Evolutionary conservation across 2,329 filamentous ascomycete species (phyloP), one percentile per base, ranked within the genome.

Genomic region (Cytospora mali): DNA sequence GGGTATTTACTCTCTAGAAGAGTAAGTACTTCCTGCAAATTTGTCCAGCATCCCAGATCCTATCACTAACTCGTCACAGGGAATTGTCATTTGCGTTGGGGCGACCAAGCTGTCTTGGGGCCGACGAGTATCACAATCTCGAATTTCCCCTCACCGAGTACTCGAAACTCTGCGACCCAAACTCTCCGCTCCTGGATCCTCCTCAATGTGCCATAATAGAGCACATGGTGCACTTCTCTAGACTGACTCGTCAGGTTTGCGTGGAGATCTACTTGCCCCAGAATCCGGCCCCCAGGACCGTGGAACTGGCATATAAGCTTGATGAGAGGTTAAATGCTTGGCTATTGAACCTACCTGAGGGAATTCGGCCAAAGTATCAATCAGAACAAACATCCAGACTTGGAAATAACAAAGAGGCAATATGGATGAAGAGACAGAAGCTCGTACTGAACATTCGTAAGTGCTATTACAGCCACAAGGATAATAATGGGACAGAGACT

Each of bases 21-120:
- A 77, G 76, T 78, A 71, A 65, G 71, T 55, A 6, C n/a, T 27
- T 2, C n/a, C 31, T 10, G 10, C 13, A 2, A 9, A 13, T 6
- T 39, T 9, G 11, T 21, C 29, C 27, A 21, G 2, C 3, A n/a
- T 50, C 14, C 21, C 4, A 42, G 4, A n/a, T 3, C 7, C 4
- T 21, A n/a, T 49, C 13, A 55, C 52, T 66, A 25, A 62, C 6
- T 11, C 14, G 4, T 16, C 27, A 4, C 31, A 79, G 77, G 62
- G 78, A 81, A 69, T 75, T 81, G 70, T 79, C 77, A 48, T 81
- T 81, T 62, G 76, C 79, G 1, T 74, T 81, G 59, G 80, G 80
- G 1, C 72, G 80, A 27, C 80, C 80, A 0, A 79, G 81, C 60
- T 80, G 79, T 3, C 72, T 81, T 3, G 80, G 80, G 25, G 74